These are phyloP conservation scores for Hypomontagnella submonticulosa DNA, from an alignment of 495 filamentous ascomycete genomes.

Conservation along the genomic window DNA sequence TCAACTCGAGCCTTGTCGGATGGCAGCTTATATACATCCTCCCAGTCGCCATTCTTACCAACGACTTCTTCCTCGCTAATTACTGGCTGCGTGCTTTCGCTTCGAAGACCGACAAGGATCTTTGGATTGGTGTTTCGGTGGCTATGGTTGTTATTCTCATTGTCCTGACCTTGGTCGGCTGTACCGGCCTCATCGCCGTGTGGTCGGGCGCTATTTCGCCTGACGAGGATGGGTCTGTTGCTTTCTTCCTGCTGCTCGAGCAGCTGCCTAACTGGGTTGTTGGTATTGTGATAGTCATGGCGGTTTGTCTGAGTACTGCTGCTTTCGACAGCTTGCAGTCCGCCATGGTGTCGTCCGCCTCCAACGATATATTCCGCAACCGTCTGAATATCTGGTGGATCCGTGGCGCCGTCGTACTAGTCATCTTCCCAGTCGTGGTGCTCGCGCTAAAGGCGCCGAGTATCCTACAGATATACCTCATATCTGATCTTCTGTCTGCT, in stretches of 20 bases:
- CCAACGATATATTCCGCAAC: slow-evolving; percentile 84
- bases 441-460: slow-evolving; percentile 76
- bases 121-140: slow-evolving; percentile 74
- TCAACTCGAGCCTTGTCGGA: slow-evolving; percentile 69
- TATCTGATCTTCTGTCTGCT: slow-evolving; percentile 77
- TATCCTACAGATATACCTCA: slow-evolving; percentile 80
- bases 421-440: slow-evolving; percentile 76
- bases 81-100: slow-evolving; percentile 88
- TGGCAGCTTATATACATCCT: slow-evolving; percentile 85
- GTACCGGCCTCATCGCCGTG: slow-evolving; percentile 74
- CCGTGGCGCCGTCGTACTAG: slow-evolving; percentile 68
- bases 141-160: slow-evolving; percentile 69
- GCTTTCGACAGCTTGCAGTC: slow-evolving; percentile 80
- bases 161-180: slow-evolving; percentile 74
- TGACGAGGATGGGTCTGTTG: slow-evolving; percentile 69
- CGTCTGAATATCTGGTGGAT: slow-evolving; percentile 75
- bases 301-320: slow-evolving; percentile 74
- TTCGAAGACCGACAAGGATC: slow-evolving; percentile 77
- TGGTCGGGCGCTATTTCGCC: slow-evolving; percentile 73
- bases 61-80: slow-evolving; percentile 80
- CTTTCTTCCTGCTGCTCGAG: slow-evolving; percentile 77
- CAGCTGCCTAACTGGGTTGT: slow-evolving; percentile 78
- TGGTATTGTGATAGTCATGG: slow-evolving; percentile 80
- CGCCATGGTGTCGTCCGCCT: slow-evolving; percentile 78
- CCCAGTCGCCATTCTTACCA: slow-evolving; percentile 77